These are phyloP conservation scores for Monocercomonoides exilis DNA, from an alignment of 78 protist genomes.

Conservation along the genomic window DNA sequence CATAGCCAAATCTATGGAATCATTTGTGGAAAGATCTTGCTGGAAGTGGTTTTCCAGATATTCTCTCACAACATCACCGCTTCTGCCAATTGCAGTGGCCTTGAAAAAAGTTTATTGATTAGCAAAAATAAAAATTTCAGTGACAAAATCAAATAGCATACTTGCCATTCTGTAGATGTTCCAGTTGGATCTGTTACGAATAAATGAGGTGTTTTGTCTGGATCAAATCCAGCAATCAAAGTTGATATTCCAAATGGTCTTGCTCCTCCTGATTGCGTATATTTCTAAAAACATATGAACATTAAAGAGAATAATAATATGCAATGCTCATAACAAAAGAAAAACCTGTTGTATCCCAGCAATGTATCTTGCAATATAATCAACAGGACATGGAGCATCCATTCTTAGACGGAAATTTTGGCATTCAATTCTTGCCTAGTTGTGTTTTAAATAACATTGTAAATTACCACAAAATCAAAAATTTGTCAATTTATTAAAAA, in stretches of 20 bases:
- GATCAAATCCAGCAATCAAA: constrained; percentile 86
- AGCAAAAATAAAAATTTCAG: too few species aligned
- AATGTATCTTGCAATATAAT: constrained; percentile 76
- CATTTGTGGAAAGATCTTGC: constrained; percentile 11
- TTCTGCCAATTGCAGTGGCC: constrained; percentile 70
- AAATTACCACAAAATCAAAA: neutral
- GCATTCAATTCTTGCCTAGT: constrained; percentile 86
- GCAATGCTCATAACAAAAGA: neutral
- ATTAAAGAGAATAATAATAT: neutral
- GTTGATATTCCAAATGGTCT: constrained; percentile 97
- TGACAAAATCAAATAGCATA: neutral
- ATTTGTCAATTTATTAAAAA: too few species aligned
- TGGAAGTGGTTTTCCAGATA: constrained; percentile 56
- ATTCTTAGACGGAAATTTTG: constrained; percentile 83
- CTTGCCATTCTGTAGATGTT: constrained; percentile 74
- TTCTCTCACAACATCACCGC: constrained; percentile 80
- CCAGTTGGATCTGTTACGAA: constrained; percentile 96
- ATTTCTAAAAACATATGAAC: constrained; percentile 51
- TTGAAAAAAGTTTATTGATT: neutral
- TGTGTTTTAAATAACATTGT: too few species aligned
- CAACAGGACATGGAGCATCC: constrained; percentile 85
- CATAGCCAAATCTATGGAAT: constrained; percentile 76
- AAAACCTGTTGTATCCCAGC: constrained; percentile 53
- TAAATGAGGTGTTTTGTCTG: constrained; percentile 72
- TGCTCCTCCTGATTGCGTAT: constrained; percentile 92